Evolutionary conservation across 257 asterid genomes (phyloP).

Genomic region (Apocynum venetum): DNA sequence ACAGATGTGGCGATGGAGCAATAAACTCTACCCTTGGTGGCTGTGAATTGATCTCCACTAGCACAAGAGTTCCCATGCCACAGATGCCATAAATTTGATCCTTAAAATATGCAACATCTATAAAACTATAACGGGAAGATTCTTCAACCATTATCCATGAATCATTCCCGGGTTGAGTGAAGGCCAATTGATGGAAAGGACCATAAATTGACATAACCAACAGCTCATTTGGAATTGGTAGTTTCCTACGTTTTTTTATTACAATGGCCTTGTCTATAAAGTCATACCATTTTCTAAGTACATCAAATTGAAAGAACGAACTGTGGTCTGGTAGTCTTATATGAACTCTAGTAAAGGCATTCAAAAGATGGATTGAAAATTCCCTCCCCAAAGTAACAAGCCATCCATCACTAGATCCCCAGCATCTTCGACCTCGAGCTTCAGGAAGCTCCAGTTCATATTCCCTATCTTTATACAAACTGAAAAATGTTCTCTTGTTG

Average conservation of each 20-base stretch:
- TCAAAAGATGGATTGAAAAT: conserved; percentile 16
- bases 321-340: conserved; percentile 16
- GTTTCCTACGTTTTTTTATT: conserved; percentile 10
- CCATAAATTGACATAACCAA: conserved; percentile 16
- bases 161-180: conserved; percentile 19
- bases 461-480: conserved; percentile 16
- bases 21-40: background rate
- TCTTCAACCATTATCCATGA: conserved; percentile 15
- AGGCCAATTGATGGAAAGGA: conserved; percentile 17
- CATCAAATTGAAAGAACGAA: conserved; percentile 2
- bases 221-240: background rate
- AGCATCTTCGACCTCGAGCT: conserved; percentile 24
- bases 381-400: conserved; percentile 19
- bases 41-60: conserved; percentile 6
- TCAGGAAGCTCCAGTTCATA: conserved; percentile 21
- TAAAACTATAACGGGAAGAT: background rate
- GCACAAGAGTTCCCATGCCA: conserved; percentile 18
- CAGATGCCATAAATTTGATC: conserved; percentile 24
- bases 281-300: conserved; percentile 12
- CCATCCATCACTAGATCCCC: conserved; percentile 34
- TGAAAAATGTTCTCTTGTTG: conserved; percentile 15
- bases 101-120: conserved; percentile 20
- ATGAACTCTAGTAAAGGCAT: conserved; percentile 19
- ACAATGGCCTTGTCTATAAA: conserved; percentile 21
- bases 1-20: conserved; percentile 13